Base-by-base conservation (phyloP, 345 rosid species). In the Camelina hispida region DNA sequence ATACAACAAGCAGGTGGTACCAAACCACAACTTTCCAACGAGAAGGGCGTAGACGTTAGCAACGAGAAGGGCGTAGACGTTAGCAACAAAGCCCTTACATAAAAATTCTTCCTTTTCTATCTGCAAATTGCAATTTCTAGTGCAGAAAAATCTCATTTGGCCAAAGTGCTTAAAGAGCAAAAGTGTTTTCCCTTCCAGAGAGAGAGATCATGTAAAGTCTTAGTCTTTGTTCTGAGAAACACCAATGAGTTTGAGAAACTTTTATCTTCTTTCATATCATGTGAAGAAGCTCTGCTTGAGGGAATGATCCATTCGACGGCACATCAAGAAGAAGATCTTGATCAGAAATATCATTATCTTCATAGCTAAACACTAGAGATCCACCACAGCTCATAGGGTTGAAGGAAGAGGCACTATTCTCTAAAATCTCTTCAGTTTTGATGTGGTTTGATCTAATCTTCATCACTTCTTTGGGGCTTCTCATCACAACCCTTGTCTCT, bases 251-350 rank as follows among this genome's bases (percentile, higher is more conserved):
- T 57, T 61, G 16, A 65, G 44, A 55, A 69, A 69, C 44, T 28
- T 34, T 25, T 62, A 18, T 53, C 20, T 62, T 65, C 48, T 71
- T 35, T 67, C 65, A 78, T 43, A 68, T 67, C 66, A 66, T 73
- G 12, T 72, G 83, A 75, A 95, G 97, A 63, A 95, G 96, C 83
- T 95, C 99, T 35, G 99, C 98, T 73, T 90, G 93, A 46, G 96
- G 88, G 71, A 95, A 95, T 63, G 91, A 95, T 75, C 90, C 79
- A 38, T 88, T 89, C 62, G 86, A 87, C 56, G 99, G 97, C 60
- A 95, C 90, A 22, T 92, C 91, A 68, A 92, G 75, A 71, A 95
- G 93, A 82, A 95, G 82, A 77, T 90, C 96, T 63, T 90, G 89
- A 62, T 90, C 90, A 32, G 83, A 86, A 5, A 66, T 61, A 35